Conservation (phyloP, 73 alveolate species). For the Paramecium sexaurelia region DNA sequence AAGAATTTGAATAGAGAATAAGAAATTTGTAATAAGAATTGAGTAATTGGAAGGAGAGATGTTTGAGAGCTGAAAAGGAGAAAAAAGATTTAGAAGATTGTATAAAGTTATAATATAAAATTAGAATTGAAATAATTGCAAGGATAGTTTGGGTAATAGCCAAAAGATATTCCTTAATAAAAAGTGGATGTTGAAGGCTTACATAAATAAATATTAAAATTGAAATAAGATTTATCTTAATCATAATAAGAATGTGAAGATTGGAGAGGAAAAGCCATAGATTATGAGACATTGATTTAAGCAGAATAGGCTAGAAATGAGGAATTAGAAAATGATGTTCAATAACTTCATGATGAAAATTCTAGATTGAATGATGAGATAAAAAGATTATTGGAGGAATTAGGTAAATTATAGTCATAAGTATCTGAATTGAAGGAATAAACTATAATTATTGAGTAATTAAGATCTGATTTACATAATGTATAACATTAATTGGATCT, state of each 20-base stretch:
- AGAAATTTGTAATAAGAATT: not conserved
- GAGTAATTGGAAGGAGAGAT: slow-evolving; percentile 40
- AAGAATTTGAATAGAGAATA: not conserved
- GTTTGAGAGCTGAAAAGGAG: slow-evolving; percentile 30
- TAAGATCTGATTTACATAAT: slow-evolving; percentile 24
- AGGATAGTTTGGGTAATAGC: not conserved
- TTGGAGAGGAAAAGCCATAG: slow-evolving; percentile 45
- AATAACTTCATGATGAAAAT: not conserved
- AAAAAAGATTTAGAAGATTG: slow-evolving; percentile 45
- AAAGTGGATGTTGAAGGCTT: slow-evolving; percentile 1
- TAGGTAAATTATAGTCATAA: not conserved
- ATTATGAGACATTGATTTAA: not conserved
- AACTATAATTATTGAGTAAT: not conserved
- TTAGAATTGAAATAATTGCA: not conserved
- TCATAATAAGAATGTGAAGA: slow-evolving; percentile 25
- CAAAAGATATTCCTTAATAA: not conserved
- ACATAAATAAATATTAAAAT: not conserved
- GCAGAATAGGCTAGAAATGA: not conserved
- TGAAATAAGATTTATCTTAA: slow-evolving; percentile 2
- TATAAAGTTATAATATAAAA: not conserved
- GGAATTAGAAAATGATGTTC: slow-evolving; percentile 9
- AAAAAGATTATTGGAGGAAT: not conserved
- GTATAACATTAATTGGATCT: not conserved
- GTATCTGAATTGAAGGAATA: not conserved
- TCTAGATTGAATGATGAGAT: slow-evolving; percentile 29